Base-by-base conservation (phyloP, 2,329 filamentous ascomycete genomes). In the Rutstroemia sp. region DNA sequence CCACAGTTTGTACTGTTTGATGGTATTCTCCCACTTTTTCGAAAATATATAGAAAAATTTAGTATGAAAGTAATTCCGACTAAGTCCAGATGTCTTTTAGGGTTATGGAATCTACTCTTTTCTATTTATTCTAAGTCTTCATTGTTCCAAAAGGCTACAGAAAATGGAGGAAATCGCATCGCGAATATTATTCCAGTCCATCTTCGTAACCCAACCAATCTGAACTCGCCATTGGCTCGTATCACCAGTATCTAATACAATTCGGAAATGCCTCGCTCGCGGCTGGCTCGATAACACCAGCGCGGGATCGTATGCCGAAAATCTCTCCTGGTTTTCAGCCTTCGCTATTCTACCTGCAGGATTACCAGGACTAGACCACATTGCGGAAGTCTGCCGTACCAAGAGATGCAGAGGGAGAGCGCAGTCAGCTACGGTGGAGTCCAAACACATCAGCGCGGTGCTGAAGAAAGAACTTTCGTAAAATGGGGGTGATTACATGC, bases 401-500 rank as follows among this genome's bases (percentile, higher is more conserved):
- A 19, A 42, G 39, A 42, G 16, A 58, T 59, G 25, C 59, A 48
- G 23, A 85, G 72, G 41, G 18, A 59, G 27, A 14, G 42, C 30
- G 14, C 77, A 80, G 59, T 85, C 77, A 38, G 77, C 80, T 54
- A 79, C 71, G 55, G 73, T 65, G 1, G 81, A 80, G 62, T 80
- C 71, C 55, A 72, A 65, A 41, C 74, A 73, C 8, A 79, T 75
- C 23, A 86, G 72, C 49, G 71, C 75, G 69, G 80, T 82, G 4
- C 76, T 79, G 62, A 82, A 78, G 9, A 77, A 69, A 0, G 80
- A 81, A 38, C 84, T 23, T 23, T 3, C 2, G 23, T 23, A 23
- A 23, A 23, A 23, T 23, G 23, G 23, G 23, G 23, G 23, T 23
- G 3, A 23, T 23, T 23, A 23, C 23, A 23, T 23, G 23, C 23